These are phyloP conservation scores for Pleurostoma richardsiae DNA, from an alignment of 2,329 filamentous ascomycete species.

Conservation along the genomic window DNA sequence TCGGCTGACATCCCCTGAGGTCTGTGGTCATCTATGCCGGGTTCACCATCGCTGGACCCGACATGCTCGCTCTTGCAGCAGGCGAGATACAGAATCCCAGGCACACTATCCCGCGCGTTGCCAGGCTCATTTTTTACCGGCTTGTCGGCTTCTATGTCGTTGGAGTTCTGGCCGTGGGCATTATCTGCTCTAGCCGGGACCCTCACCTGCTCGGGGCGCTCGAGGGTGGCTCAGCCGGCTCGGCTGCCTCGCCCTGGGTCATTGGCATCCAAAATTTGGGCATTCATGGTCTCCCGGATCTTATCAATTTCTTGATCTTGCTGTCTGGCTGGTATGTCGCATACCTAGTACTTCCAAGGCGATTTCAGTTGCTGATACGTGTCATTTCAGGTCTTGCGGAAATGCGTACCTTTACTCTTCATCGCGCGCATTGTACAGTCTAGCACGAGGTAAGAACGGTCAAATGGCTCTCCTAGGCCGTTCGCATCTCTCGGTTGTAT, in stretches of 20 bases:
- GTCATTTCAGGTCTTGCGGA: slow-evolving; percentile 27
- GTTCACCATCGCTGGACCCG: slow-evolving; percentile 6
- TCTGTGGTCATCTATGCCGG: background rate
- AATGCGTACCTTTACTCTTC: slow-evolving; percentile 42
- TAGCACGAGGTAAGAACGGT: slow-evolving; percentile 25
- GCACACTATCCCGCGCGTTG: slow-evolving; percentile 69
- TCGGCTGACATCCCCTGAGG: background rate
- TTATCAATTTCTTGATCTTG: slow-evolving; percentile 42
- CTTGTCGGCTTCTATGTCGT: slow-evolving; percentile 78
- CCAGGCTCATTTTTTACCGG: slow-evolving; percentile 76
- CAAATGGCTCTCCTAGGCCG: background rate
- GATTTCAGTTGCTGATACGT: background rate
- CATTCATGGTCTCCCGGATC: slow-evolving; percentile 44
- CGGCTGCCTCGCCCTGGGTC: slow-evolving; percentile 10
- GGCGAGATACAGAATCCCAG: slow-evolving; percentile 77
- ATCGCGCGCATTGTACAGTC: slow-evolving; percentile 38
- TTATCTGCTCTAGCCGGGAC: slow-evolving; percentile 34
- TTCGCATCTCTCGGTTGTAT: background rate
- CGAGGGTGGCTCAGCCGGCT: background rate
- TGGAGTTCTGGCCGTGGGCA: slow-evolving; percentile 69
- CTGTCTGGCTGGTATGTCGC: slow-evolving; percentile 24
- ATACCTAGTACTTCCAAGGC: background rate
- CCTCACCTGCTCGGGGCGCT: background rate
- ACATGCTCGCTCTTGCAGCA: slow-evolving; percentile 37
- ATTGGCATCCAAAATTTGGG: slow-evolving; percentile 45